A percentile compares a stretch with the other conserved stretches of the same genome.
Evolutionary conservation across 2,329 filamentous ascomycete species (phyloP).

Genomic region (Pyrenochaeta sp.): DNA sequence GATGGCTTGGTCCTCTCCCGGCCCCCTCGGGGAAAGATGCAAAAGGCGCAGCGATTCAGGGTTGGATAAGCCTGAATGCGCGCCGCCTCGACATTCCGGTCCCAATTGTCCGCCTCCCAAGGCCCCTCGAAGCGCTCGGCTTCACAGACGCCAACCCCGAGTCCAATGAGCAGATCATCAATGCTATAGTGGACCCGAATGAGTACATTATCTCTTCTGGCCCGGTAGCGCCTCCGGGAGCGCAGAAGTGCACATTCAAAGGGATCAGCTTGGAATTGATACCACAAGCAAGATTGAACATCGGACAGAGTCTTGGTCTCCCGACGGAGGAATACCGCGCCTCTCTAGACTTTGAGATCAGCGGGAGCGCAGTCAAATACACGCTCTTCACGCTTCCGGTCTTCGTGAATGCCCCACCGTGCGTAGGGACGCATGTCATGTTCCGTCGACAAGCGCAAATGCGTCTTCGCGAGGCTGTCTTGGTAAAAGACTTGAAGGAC

Average conservation of each 20-base stretch:
- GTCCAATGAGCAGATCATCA: constrained; percentile 1
- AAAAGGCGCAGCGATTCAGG: not conserved
- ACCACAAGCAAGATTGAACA: not conserved
- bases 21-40: not conserved
- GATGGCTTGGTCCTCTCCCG: not conserved
- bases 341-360: not conserved
- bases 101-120: not conserved
- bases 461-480: not conserved
- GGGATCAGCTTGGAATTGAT: not conserved
- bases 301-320: not conserved
- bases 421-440: constrained; percentile 2
- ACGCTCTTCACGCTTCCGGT: not conserved
- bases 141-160: not conserved
- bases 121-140: not conserved
- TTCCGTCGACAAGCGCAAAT: constrained; percentile 1
- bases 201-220: not conserved
- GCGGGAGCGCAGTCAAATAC: not conserved
- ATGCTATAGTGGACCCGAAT: not conserved
- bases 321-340: constrained; percentile 1
- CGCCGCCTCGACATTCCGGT: not conserved
- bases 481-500: not conserved
- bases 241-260: not conserved
- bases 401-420: not conserved
- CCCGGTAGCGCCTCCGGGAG: not conserved
- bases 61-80: not conserved